Percentiles rank a stretch among this genome's conserved stretches.
phyloP scores from a whole-genome alignment of 768 basidiomycete genomes.

The Hortiboletus campestris region DNA sequence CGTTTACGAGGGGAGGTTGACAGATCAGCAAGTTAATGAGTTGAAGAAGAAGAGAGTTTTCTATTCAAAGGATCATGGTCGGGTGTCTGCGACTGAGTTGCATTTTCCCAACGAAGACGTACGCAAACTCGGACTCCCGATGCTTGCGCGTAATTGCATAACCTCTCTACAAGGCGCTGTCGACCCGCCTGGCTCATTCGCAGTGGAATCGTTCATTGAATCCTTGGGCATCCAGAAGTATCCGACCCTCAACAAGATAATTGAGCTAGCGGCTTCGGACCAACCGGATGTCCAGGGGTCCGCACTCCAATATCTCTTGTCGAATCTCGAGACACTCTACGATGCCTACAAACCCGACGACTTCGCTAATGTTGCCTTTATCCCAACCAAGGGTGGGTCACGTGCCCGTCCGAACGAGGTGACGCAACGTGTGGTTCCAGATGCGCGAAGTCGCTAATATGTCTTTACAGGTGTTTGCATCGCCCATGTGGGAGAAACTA shows the following conservation, averaged over 20 bases:
- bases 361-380: slow-evolving; percentile 11
- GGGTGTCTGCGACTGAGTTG: slow-evolving; percentile 41
- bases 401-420: slow-evolving; percentile 13
- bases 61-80: slow-evolving; percentile 1
- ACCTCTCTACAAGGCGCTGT: neutral
- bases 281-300: neutral
- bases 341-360: slow-evolving; percentile 8
- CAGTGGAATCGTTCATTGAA: neutral
- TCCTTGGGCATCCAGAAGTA: neutral
- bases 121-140: slow-evolving; percentile 69
- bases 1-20: slow-evolving; percentile 35
- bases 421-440: neutral
- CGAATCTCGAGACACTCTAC: slow-evolving; percentile 8
- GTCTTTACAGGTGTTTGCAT: slow-evolving; percentile 7
- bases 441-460: neutral
- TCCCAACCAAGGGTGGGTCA: slow-evolving; percentile 7
- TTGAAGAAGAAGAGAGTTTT: slow-evolving; percentile 6
- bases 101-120: slow-evolving; percentile 78
- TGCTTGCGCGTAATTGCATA: slow-evolving; percentile 44
- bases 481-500: slow-evolving; percentile 3
- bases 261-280: slow-evolving; percentile 7
- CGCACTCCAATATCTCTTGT: slow-evolving; percentile 13
- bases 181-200: neutral
- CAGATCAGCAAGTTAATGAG: neutral
- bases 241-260: slow-evolving; percentile 6